Evolutionary conservation across 2,329 filamentous ascomycete species (phyloP), one percentile per base, ranked within the genome.

Genomic region (Nannizziopsis arthrosporioides): DNA sequence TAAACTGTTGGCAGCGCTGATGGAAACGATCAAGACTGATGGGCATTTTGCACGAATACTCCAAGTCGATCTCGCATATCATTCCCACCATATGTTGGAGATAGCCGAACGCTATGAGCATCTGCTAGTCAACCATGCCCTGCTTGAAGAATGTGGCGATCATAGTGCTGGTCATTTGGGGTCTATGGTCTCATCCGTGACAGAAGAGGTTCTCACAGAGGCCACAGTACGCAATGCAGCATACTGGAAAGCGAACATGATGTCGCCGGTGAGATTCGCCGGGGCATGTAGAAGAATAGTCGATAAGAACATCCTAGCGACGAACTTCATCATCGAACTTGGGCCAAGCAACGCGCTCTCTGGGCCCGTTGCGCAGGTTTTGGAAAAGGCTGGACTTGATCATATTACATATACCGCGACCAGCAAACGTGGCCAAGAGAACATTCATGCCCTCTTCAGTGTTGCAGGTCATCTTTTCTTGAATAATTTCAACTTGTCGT

Each of bases 81-180:
- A 73, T 47, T 69, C 67, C 0, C 61, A 63, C 30, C 68, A 71
- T 35, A 70, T 67, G 62, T 7, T 27, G 4, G 22, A 27, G 22
- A 27, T 27, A 27, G 22, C 22, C 22, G 7, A 27, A 27, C 22
- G 22, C 7, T 27, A 27, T 27, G 22, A 27, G 7, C 22, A 27
- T 3, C 22, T 27, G 22, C 22, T 27, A 7, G 22, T 27, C 7
- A 7, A 27, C 7, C 22, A 27, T 27, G 22, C 22, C 22, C 22
- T 27, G 22, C 22, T 27, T 27, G 22, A 27, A 27, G 22, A 27
- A 27, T 4, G 22, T 27, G 22, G 22, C 22, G 7, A 7, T 7
- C 22, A 27, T 27, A 27, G 22, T 27, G 7, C 22, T 27, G 3
- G 4, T 27, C 22, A 27, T 27, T 7, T 27, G 7, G 22, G 22